Base-by-base conservation (phyloP, 176 grass and related monocot species). In the Eremochloa ophiuroides region DNA sequence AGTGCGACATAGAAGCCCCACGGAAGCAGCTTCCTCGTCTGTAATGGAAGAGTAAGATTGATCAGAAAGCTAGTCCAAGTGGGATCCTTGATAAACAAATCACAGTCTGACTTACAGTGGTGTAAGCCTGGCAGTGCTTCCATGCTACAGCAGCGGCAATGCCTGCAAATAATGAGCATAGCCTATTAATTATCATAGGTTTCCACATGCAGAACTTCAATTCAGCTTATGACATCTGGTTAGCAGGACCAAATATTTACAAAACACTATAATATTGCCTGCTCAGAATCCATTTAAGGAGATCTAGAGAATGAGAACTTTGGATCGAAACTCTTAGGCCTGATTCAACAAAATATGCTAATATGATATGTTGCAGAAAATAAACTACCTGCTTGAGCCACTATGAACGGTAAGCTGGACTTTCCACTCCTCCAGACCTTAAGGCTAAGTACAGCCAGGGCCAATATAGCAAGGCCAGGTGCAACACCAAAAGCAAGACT, bases 391-490 rank as follows among this genome's bases (percentile, higher is more conserved):
- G 86, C 81, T 98, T 98, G 95, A 8, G 87, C 95, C 75, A 98
- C 61, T 84, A 95, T 89, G 66, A 91, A 98, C 2, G 90, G 95
- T 69, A 94, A 76, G 74, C 95, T 93, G 58, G 95, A 94, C 64
- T 86, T 81, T 59, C 95, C 90, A 73, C 86, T 88, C 74, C 90
- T 94, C 92, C 95, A 98, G 37, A 93, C 95, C 46, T 89, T 98
- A 41, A 98, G 90, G 77, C 95, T 95, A 77, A 91, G 78, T 70
- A 91, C 48, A 58, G 90, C 90, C 39, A 98, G 88, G 23, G 79
- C 83, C 69, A 93, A 84, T 82, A 94, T 86, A 79, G 79, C 88
- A 88, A 91, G 78, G 35, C 95, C 95, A 81, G 88, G 91, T 66
- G 85, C 88, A 70, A 98, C 85, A 50, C 92, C 95, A 1, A 85